Conservation (phyloP, 2,329 filamentous ascomycete species). For the Triangularia setosa region DNA sequence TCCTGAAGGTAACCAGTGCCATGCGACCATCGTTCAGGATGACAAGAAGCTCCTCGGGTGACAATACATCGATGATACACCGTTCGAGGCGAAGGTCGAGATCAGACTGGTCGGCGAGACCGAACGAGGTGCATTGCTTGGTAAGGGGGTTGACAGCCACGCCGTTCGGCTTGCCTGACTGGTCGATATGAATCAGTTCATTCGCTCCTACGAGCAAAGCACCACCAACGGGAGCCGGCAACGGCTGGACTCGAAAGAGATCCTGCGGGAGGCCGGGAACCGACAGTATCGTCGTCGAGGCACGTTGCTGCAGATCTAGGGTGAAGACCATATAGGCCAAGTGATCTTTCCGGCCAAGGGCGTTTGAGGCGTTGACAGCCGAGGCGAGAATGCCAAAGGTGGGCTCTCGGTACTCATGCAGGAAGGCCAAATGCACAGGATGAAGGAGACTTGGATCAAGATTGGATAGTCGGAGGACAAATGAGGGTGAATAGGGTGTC, state of each 20-base stretch:
- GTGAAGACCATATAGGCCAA: slow-evolving; percentile 93
- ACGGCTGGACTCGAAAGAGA: slow-evolving; percentile 73
- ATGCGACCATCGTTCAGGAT: slow-evolving; percentile 72
- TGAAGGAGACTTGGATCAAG: slow-evolving; percentile 84
- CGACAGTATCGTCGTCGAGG: slow-evolving; percentile 87
- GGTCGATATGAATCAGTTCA: slow-evolving; percentile 91
- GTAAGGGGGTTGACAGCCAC: slow-evolving; percentile 91
- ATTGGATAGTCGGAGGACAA: slow-evolving; percentile 84
- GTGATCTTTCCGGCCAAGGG: slow-evolving; percentile 79
- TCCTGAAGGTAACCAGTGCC: slow-evolving; percentile 72
- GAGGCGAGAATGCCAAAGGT: slow-evolving; percentile 94
- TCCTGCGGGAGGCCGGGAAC: slow-evolving; percentile 84
- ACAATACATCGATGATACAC: slow-evolving; percentile 72
- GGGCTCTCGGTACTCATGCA: slow-evolving; percentile 95
- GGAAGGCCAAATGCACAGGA: slow-evolving; percentile 85
- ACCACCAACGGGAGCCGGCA: slow-evolving; percentile 84
- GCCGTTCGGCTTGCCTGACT: slow-evolving; percentile 88
- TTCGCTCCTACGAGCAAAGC: slow-evolving; percentile 83
- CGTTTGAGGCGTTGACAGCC: slow-evolving; percentile 65
- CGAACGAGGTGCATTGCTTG: slow-evolving; percentile 75
- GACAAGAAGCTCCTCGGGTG: slow-evolving; percentile 78
- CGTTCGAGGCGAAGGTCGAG: slow-evolving; percentile 77
- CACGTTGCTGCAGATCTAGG: slow-evolving; percentile 85
- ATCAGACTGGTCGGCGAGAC: slow-evolving; percentile 80
- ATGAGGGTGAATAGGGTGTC: slow-evolving; percentile 83